Percentiles rank a stretch among this genome's conserved stretches.
These are phyloP conservation scores for Starmerella sp. DNA, from an alignment of 805 yeast species.

Conservation along the genomic window DNA sequence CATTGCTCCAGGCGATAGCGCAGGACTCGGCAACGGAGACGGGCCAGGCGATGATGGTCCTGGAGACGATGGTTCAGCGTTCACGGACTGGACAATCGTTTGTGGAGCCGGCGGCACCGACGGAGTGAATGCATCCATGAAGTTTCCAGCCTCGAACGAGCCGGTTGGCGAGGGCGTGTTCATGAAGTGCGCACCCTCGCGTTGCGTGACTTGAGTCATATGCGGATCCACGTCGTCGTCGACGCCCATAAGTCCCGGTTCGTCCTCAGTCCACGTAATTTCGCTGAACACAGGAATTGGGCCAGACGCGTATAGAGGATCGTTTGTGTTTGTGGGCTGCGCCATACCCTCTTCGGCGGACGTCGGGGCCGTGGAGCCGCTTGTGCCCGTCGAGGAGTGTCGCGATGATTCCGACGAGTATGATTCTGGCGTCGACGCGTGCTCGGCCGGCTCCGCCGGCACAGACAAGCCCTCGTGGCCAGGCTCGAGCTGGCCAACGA, in stretches of 20 bases:
- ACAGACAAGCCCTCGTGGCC: not conserved
- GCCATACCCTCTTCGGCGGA: slow-evolving; percentile 2
- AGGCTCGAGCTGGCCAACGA: not conserved
- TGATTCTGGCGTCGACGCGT: not conserved
- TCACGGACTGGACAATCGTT: not conserved
- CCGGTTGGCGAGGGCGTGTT: not conserved
- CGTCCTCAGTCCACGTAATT: slow-evolving; percentile 21
- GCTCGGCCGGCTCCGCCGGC: not conserved
- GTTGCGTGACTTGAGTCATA: not conserved
- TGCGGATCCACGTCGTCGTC: not conserved
- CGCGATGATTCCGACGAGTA: not conserved
- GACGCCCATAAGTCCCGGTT: slow-evolving; percentile 1
- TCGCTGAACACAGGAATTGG: slow-evolving; percentile 20
- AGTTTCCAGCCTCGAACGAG: not conserved
- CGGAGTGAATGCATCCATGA: slow-evolving; percentile 2
- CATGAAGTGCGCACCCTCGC: not conserved
- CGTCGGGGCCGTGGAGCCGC: slow-evolving; percentile 10
- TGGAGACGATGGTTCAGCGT: not conserved
- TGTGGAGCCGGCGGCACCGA: not conserved
- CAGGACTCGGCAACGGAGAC: too few relatives aligned
- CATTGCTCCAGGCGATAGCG: too few relatives aligned
- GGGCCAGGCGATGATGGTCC: not conserved
- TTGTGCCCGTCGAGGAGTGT: slow-evolving; percentile 3
- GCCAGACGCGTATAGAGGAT: not conserved
- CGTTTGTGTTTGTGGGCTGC: not conserved